Percentiles rank a stretch among this genome's conserved stretches.
Evolutionary conservation across 148 eudicot genomes (phyloP).

Genomic region (Pharnaceum exiguum): DNA sequence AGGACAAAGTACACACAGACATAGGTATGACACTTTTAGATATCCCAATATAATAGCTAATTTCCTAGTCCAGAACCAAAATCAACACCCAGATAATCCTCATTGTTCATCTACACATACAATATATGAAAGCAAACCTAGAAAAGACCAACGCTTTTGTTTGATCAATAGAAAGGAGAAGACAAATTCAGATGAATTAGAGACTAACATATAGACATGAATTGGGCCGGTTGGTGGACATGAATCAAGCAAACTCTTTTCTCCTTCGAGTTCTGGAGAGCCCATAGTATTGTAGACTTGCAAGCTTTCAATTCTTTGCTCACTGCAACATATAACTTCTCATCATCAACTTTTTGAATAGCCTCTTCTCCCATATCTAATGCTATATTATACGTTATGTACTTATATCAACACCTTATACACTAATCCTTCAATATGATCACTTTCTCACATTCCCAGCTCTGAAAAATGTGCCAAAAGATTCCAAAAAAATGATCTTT

Average conservation of each 20-base stretch:
- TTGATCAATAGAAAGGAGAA: not conserved
- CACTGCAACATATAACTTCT: slow-evolving; percentile 40
- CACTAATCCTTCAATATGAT: not conserved
- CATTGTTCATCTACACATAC: too few species aligned
- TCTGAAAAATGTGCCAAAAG: not conserved
- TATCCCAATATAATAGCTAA: too few species aligned
- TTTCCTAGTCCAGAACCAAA: too few species aligned
- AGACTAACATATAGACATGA: slow-evolving; percentile 25
- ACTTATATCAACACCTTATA: not conserved
- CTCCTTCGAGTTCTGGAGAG: slow-evolving; percentile 21
- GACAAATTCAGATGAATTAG: not conserved
- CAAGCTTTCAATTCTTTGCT: slow-evolving; percentile 29
- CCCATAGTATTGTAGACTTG: slow-evolving; percentile 30
- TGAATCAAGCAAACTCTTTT: slow-evolving; percentile 29
- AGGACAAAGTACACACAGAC: too few species aligned
- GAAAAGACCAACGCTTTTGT: not conserved
- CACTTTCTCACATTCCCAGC: not conserved
- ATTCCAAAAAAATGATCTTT: not conserved
- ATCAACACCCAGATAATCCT: too few species aligned
- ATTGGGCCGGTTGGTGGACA: slow-evolving; percentile 36
- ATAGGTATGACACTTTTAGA: too few species aligned
- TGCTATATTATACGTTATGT: not conserved
- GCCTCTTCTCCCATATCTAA: not conserved
- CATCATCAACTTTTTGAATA: slow-evolving; percentile 16
- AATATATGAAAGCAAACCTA: not conserved